These are phyloP conservation scores for Aaosphaeria pasadenensis DNA, from an alignment of 2,329 filamentous ascomycete genomes.

Conservation along the genomic window DNA sequence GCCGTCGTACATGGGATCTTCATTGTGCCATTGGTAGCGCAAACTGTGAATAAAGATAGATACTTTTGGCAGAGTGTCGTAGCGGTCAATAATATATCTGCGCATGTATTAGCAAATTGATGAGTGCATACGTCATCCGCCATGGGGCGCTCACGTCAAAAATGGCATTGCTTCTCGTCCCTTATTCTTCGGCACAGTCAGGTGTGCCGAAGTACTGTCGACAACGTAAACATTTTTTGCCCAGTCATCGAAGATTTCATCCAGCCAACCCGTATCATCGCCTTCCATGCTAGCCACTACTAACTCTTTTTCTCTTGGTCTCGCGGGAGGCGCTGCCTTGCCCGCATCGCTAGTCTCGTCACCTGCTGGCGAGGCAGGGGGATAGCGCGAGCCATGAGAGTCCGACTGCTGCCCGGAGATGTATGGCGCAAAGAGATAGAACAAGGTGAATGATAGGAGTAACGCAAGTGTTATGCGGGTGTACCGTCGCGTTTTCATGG, in stretches of 20 bases:
- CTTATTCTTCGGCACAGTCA: slow-evolving; percentile 43
- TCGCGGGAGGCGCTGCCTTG: not conserved
- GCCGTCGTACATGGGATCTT: slow-evolving; percentile 48
- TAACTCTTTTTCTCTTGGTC: slow-evolving; percentile 17
- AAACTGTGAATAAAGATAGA: slow-evolving; percentile 33
- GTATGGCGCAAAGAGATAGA: not conserved
- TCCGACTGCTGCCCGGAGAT: not conserved
- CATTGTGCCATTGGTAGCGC: slow-evolving; percentile 45
- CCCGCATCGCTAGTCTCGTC: not conserved
- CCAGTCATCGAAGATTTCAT: slow-evolving; percentile 24
- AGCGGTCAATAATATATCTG: slow-evolving; percentile 36
- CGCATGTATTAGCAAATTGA: slow-evolving; percentile 1
- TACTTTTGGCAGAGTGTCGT: slow-evolving; percentile 31
- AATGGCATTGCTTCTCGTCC: slow-evolving; percentile 45
- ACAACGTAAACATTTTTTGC: slow-evolving; percentile 38
- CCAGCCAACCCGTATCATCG: slow-evolving; percentile 34
- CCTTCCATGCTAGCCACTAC: slow-evolving; percentile 25
- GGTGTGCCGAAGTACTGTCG: slow-evolving; percentile 28
- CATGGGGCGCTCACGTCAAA: slow-evolving; percentile 31
- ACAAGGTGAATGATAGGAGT: not conserved
- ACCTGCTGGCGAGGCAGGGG: not conserved
- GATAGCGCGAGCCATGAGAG: not conserved
- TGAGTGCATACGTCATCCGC: not conserved
- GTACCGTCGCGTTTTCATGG: not conserved
- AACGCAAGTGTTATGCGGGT: not conserved